These are phyloP conservation scores for Catenaria anguillulae DNA, from an alignment of 371 early-diverging fungal genomes.

Conservation along the genomic window DNA sequence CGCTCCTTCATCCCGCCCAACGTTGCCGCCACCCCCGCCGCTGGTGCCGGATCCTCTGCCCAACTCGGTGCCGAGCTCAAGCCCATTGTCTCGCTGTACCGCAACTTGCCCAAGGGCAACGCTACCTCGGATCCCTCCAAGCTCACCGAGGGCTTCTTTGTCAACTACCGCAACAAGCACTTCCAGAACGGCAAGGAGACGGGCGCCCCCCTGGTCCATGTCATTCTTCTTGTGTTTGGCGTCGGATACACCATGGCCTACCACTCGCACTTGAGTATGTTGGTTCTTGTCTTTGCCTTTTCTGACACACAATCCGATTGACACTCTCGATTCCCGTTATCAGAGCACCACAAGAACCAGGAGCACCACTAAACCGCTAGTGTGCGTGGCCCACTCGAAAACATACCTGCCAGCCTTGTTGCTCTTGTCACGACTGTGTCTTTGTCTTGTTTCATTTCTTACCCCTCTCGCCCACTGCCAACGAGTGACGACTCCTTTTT, in stretches of 20 bases:
- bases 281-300: neutral
- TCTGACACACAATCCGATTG: neutral
- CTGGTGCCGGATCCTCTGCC: neutral
- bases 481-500: too few relatives aligned
- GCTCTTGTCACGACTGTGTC: too few relatives aligned
- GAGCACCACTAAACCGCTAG: constrained; percentile 3
- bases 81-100: constrained; percentile 6
- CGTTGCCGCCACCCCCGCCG: neutral
- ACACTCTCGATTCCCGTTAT: neutral
- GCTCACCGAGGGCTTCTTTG: constrained; percentile 5
- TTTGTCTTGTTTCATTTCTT: too few relatives aligned
- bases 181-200: constrained; percentile 8
- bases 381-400: too few relatives aligned
- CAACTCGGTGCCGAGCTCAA: neutral
- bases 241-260: constrained; percentile 9
- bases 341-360: constrained; percentile 5
- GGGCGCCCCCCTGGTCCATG: constrained; percentile 4
- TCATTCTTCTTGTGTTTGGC: constrained; percentile 5
- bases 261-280: constrained; percentile 9
- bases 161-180: constrained; percentile 4
- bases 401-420: neutral
- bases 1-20: constrained; percentile 8
- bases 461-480: too few relatives aligned
- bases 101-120: constrained; percentile 7
- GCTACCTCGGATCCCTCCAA: neutral